Evolutionary conservation across 2,329 filamentous ascomycete genomes (phyloP).

Genomic region (Talaromyces sp.): DNA sequence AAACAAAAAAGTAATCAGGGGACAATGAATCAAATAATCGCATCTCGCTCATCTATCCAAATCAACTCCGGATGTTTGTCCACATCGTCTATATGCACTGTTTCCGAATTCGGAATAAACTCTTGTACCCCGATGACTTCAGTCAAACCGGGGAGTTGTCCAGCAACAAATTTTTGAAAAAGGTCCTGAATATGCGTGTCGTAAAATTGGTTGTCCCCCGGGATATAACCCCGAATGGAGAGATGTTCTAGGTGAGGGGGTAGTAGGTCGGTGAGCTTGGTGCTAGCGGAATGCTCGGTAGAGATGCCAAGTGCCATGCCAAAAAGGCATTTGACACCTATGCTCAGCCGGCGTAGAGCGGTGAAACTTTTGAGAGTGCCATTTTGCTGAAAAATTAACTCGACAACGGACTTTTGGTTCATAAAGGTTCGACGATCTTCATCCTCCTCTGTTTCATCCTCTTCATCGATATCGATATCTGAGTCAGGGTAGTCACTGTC

Average conservation of each 20-base stretch:
- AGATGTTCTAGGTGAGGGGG: conserved; percentile 9
- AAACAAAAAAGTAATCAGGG: neutral
- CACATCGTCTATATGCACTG: conserved; percentile 10
- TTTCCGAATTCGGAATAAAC: conserved; percentile 11
- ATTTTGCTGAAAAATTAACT: conserved; percentile 7
- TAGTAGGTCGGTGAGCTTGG: conserved; percentile 2
- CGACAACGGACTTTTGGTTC: conserved; percentile 10
- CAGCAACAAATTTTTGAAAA: conserved; percentile 13
- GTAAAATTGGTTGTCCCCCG: conserved; percentile 4
- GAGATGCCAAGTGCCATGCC: conserved; percentile 8
- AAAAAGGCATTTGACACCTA: conserved; percentile 10
- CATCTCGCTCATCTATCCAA: conserved; percentile 12
- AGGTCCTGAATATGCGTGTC: conserved; percentile 10
- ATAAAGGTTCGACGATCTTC: conserved; percentile 7
- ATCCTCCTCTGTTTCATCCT: neutral
- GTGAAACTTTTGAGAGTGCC: conserved; percentile 8
- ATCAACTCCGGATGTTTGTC: conserved; percentile 10
- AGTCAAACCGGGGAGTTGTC: conserved; percentile 10
- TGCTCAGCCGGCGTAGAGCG: conserved; percentile 5
- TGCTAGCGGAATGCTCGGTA: neutral
- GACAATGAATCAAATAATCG: conserved; percentile 5
- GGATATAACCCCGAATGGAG: conserved; percentile 10
- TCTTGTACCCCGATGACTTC: conserved; percentile 8
- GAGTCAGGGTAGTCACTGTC: neutral
- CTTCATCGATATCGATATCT: neutral